These are phyloP conservation scores for Penicillium vulpinum DNA, from an alignment of 2,329 filamentous ascomycete species.

Conservation along the genomic window DNA sequence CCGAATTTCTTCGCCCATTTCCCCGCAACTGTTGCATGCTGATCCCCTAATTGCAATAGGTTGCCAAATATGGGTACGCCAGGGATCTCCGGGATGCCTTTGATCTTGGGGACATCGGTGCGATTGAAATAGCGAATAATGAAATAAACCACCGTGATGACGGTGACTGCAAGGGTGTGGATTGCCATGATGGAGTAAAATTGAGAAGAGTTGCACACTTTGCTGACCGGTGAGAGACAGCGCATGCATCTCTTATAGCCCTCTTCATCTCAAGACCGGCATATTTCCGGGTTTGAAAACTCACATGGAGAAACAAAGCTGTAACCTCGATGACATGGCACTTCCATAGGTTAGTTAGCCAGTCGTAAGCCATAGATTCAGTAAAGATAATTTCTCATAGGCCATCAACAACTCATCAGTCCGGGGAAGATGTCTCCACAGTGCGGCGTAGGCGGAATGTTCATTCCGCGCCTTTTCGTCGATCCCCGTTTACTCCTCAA, in stretches of 20 bases:
- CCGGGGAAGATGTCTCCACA: neutral
- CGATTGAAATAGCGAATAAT: slow-evolving; percentile 46
- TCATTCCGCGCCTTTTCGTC: slow-evolving; percentile 28
- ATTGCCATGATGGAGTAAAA: slow-evolving; percentile 26
- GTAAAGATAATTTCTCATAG: neutral
- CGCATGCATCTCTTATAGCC: slow-evolving; percentile 15
- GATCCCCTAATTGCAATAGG: slow-evolving; percentile 59
- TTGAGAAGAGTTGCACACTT: neutral
- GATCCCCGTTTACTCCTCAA: no score
- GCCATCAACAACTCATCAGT: neutral
- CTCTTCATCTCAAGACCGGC: neutral
- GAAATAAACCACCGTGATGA: slow-evolving; percentile 41
- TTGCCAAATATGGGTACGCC: slow-evolving; percentile 65
- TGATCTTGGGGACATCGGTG: slow-evolving; percentile 62
- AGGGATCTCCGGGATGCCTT: slow-evolving; percentile 61
- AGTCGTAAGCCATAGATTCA: slow-evolving; percentile 1
- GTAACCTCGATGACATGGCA: neutral
- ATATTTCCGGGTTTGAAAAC: slow-evolving; percentile 4
- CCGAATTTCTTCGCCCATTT: slow-evolving; percentile 63
- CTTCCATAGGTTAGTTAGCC: neutral
- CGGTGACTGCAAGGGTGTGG: slow-evolving; percentile 35
- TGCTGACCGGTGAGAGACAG: neutral
- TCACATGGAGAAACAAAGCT: neutral
- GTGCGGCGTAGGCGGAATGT: slow-evolving; percentile 3
- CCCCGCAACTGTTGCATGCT: slow-evolving; percentile 57